phyloP scores from a whole-genome alignment of 2,329 filamentous ascomycete genomes.

The Clathrospora elynae region DNA sequence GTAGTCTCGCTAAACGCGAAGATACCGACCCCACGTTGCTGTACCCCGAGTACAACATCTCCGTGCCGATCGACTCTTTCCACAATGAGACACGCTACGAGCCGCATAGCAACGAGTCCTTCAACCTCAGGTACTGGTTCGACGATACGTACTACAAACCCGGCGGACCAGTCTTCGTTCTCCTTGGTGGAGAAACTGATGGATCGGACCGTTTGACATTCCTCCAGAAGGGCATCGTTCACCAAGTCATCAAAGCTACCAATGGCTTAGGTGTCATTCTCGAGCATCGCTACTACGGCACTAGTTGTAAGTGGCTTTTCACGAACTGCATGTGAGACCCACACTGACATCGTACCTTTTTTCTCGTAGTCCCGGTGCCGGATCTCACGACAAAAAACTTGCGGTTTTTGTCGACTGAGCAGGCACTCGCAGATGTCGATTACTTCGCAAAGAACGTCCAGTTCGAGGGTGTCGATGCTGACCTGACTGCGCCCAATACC shows the following conservation, averaged over 20 bases:
- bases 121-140: slow-evolving; percentile 80
- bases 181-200: slow-evolving; percentile 72
- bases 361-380: slow-evolving; percentile 67
- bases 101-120: slow-evolving; percentile 72
- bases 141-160: slow-evolving; percentile 74
- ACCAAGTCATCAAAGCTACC: slow-evolving; percentile 68
- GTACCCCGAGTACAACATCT: slow-evolving; percentile 59
- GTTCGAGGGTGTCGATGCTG: slow-evolving; percentile 69
- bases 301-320: no score
- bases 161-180: slow-evolving; percentile 80
- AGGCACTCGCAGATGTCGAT: slow-evolving; percentile 78
- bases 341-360: no score
- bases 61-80: slow-evolving; percentile 76
- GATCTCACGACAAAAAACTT: slow-evolving; percentile 72
- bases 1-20: slow-evolving; percentile 34
- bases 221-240: slow-evolving; percentile 77
- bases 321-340: no score
- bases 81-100: slow-evolving; percentile 78
- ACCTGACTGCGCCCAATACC: slow-evolving; percentile 68
- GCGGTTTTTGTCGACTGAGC: slow-evolving; percentile 82
- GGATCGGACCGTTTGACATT: slow-evolving; percentile 68
- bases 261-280: slow-evolving; percentile 78
- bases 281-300: slow-evolving; percentile 87
- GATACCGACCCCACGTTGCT: slow-evolving; percentile 43
- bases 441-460: slow-evolving; percentile 78